A percentile compares a stretch with the other conserved stretches of the same genome.
phyloP scores from a whole-genome alignment of 1,284 basidiomycete genomes.

The Leccinum pachyderme region DNA sequence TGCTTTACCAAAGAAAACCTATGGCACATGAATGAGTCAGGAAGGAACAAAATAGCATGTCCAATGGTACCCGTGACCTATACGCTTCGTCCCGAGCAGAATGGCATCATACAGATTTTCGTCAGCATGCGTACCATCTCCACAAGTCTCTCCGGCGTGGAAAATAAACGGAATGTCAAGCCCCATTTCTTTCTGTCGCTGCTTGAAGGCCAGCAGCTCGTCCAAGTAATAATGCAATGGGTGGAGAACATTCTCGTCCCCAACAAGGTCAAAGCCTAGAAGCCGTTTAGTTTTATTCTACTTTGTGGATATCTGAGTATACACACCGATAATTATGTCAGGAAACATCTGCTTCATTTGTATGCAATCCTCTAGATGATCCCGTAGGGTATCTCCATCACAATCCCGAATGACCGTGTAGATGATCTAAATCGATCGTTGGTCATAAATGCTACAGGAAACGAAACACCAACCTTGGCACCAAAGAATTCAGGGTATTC shows the following conservation, averaged over 20 bases:
- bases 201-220: slow-evolving; percentile 58
- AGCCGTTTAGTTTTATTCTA: background rate
- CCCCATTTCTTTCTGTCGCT: slow-evolving; percentile 53
- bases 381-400: slow-evolving; percentile 55
- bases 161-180: slow-evolving; percentile 76
- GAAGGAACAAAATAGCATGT: background rate
- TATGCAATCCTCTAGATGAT: slow-evolving; percentile 73
- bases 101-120: slow-evolving; percentile 79
- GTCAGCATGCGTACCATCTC: slow-evolving; percentile 69
- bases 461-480: slow-evolving; percentile 45
- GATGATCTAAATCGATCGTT: slow-evolving; percentile 52
- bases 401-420: slow-evolving; percentile 66
- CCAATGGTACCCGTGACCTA: slow-evolving; percentile 68
- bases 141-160: slow-evolving; percentile 77
- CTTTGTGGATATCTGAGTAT: background rate
- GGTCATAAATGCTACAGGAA: slow-evolving; percentile 5
- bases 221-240: slow-evolving; percentile 67
- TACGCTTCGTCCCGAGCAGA: slow-evolving; percentile 71
- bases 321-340: slow-evolving; percentile 63
- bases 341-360: slow-evolving; percentile 72
- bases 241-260: slow-evolving; percentile 63
- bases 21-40: background rate
- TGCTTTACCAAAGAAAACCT: slow-evolving; percentile 75
- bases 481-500: slow-evolving; percentile 62
- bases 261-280: slow-evolving; percentile 77